Base-by-base conservation (phyloP, 2,329 filamentous ascomycete species). In the Penicillium hesseltinei region DNA sequence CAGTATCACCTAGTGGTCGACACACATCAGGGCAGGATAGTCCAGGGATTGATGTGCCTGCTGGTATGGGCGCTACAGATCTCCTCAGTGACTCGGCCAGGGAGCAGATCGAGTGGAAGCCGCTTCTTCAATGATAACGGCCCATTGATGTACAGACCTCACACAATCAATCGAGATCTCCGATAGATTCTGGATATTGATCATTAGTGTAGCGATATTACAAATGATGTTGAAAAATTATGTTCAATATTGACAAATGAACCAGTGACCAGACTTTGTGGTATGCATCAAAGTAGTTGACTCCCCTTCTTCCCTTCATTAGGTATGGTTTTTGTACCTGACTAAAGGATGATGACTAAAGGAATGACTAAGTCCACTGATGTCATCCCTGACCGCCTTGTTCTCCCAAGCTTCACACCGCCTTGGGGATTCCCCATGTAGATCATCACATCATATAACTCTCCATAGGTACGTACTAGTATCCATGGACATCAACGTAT, bases 31-130 rank as follows among this genome's bases (percentile, higher is more conserved):
- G 6, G n/a, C 56, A 47, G 21, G 23, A n/a, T 25, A 23, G 31
- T 27, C n/a, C 49, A 25, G 35, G 17, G 4, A n/a, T 27, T 13
- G 25, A 25, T 9, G 33, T 36, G 29, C 29, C 19, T 19, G 31
- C 43, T 11, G 39, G 11, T 47, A 29, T 15, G 11, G 35, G 54
- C 38, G 29, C 52, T 25, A 40, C 45, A 6, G 64, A 69, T 60
- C 63, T 74, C 40, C 64, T 74, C 23, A 62, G 65, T 35, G 67
- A 65, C 50, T 55, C 56, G 21, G 40, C 53, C 15, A 61, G 56
- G 39, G 68, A 67, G 13, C 49, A 56, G 0, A 61, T 75, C 39
- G 63, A 52, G 45, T 74, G 73, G 72, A 70, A 71, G 45, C 69
- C 71, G 8, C 67, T 74, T 51, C 67, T 70, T 42, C 58, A 64